phyloP scores from a whole-genome alignment of 2,329 filamentous ascomycete genomes.

The Ambrosiella cleistominuta region DNA sequence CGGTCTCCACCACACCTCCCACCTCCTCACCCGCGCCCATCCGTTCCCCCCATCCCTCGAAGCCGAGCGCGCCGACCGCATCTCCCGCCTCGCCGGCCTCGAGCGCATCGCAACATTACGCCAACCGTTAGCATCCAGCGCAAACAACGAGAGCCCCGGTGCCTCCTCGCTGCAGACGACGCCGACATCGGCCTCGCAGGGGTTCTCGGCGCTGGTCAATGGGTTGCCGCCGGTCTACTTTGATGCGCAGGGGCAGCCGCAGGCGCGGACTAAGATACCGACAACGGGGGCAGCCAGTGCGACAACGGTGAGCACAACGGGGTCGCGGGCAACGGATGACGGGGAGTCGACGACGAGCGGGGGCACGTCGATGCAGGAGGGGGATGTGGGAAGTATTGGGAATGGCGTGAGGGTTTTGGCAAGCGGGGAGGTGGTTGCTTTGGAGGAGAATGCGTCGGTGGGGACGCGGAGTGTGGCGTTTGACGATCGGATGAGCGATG shows the following conservation, averaged over 20 bases:
- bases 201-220: conserved; percentile 20
- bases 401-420: not conserved
- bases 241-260: conserved; percentile 53
- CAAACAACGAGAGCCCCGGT: conserved; percentile 17
- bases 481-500: conserved; percentile 67
- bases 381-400: not conserved
- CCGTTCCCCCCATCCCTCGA: conserved; percentile 57
- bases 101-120: conserved; percentile 70
- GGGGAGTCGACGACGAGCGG: not conserved
- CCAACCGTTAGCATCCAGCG: conserved; percentile 22
- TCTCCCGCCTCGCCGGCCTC: conserved; percentile 83
- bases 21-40: too few species aligned
- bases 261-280: conserved; percentile 56
- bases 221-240: conserved; percentile 47
- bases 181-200: conserved; percentile 30
- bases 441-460: conserved; percentile 33
- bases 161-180: conserved; percentile 26
- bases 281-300: conserved; percentile 85
- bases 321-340: not conserved
- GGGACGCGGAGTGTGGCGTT: conserved; percentile 32
- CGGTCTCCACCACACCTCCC: conserved; percentile 35
- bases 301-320: conserved; percentile 35
- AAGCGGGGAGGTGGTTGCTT: not conserved
- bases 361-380: not conserved
- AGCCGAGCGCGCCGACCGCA: conserved; percentile 83